Evolutionary conservation across 768 basidiomycete genomes (phyloP).

Genomic region (Leccinum aurantiacum): DNA sequence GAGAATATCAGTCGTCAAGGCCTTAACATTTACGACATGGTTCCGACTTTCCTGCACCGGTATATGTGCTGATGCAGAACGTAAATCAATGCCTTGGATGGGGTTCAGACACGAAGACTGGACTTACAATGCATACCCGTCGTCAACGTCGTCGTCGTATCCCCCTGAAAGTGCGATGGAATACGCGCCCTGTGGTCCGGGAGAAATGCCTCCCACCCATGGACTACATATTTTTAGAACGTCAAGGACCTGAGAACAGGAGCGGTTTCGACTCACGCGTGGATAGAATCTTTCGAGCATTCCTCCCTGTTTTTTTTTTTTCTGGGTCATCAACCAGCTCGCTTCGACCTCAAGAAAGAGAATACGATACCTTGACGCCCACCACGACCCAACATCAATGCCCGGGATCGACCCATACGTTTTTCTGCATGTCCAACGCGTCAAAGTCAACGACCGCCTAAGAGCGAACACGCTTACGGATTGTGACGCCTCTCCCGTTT

Average conservation of each 20-base stretch:
- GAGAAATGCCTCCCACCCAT: conserved; percentile 76
- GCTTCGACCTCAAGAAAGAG: not conserved
- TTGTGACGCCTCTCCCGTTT: conserved; percentile 33
- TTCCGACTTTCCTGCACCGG: conserved; percentile 59
- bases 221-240: conserved; percentile 48
- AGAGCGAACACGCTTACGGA: conserved; percentile 24
- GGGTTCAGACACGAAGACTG: not conserved
- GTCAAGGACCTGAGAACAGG: not conserved
- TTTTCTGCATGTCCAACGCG: conserved; percentile 48
- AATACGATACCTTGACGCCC: conserved; percentile 58
- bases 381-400: conserved; percentile 79
- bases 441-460: conserved; percentile 9
- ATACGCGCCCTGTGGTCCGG: conserved; percentile 66
- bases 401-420: conserved; percentile 79
- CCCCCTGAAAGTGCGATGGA: conserved; percentile 89
- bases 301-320: conserved; percentile 39
- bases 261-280: conserved; percentile 61
- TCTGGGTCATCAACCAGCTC: not conserved
- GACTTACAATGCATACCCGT: conserved; percentile 80
- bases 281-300: conserved; percentile 77
- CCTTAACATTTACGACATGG: not conserved
- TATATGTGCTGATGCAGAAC: conserved; percentile 61
- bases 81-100: not conserved
- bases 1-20: not conserved
- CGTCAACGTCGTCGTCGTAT: conserved; percentile 82